Conservation (phyloP, 2,329 filamentous ascomycete genomes). For the Thelonectria olida region DNA sequence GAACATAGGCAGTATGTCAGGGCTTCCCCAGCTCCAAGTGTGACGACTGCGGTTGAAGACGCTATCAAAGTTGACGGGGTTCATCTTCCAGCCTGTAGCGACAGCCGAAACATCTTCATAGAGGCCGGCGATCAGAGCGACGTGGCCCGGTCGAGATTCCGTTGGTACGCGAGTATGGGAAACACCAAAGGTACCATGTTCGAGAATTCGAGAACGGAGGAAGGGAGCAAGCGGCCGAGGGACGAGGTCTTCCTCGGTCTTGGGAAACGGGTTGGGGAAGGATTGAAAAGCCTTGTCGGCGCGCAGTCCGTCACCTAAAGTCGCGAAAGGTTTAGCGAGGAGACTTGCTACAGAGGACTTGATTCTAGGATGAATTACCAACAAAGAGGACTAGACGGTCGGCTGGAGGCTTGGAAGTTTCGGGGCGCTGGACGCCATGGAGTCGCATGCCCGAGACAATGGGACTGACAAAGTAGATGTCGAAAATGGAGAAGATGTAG, state of each 20-base stretch:
- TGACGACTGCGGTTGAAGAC: slow-evolving; percentile 97
- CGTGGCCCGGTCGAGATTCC: slow-evolving; percentile 94
- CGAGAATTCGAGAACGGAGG: slow-evolving; percentile 85
- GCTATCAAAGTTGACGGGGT: slow-evolving; percentile 98
- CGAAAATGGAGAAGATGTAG: slow-evolving; percentile 96
- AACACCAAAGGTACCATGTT: slow-evolving; percentile 94
- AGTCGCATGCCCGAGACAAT: slow-evolving; percentile 95
- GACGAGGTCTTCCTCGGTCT: slow-evolving; percentile 70
- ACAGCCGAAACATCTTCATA: slow-evolving; percentile 99
- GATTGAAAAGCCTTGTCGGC: slow-evolving; percentile 98
- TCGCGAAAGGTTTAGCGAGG: slow-evolving; percentile 17
- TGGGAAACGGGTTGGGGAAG: slow-evolving; percentile 84
- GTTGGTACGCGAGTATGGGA: slow-evolving; percentile 97
- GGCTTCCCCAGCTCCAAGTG: slow-evolving; percentile 99
- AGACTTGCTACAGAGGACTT: not conserved
- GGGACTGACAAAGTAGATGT: slow-evolving; percentile 98
- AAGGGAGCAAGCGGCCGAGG: slow-evolving; percentile 89
- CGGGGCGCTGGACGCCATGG: slow-evolving; percentile 73
- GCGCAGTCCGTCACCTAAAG: slow-evolving; percentile 83
- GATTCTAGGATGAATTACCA: slow-evolving; percentile 60
- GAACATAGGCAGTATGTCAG: slow-evolving; percentile 98
- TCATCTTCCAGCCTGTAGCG: slow-evolving; percentile 97
- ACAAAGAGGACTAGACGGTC: slow-evolving; percentile 93
- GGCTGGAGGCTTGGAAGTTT: slow-evolving; percentile 75
- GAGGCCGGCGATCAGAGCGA: slow-evolving; percentile 93